Base-by-base conservation (phyloP, 306 rosid genomes). In the Sphenostylis stenocarpa region DNA sequence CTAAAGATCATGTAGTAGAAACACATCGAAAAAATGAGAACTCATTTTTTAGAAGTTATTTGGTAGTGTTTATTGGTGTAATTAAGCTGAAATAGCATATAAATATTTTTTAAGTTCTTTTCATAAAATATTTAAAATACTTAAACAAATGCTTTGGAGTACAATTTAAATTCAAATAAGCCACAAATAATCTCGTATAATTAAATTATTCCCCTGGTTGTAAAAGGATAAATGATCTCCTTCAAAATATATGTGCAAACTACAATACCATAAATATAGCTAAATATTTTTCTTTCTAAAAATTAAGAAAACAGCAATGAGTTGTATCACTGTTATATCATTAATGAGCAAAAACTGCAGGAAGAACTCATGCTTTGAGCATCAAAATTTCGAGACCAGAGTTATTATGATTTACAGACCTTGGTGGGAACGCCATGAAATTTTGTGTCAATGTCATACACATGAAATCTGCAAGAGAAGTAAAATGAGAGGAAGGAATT, bases 371-470 rank as follows among this genome's bases (percentile, higher is more conserved):
- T 28, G 44, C 51, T 24, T 21, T 15, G 68, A 13, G 63, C 21
- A 67, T 7, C 4, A 57, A 52, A 38, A 44, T 19, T 39, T 20
- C 19, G 72, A 26, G 61, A 45, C 34, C 2, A 28, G 51, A 76
- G 44, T 4, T 23, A 68, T 57, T 23, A 29, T 41, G n/a, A 48
- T 48, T 26, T 29, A 56, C 82, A 90, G 81, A 94, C 97, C 98
- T 86, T 86, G 29, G 88, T 80, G 57, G 90, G 85, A 77, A 84
- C n/a, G 9, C 83, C 74, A 79, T 88, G 86, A 78, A 82, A 90
- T 76, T 77, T 76, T 55, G 97, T 90, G 76, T 94, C 98, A 66
- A 94, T 72, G 75, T 94, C 97, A 70, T 90, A 94, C 12, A 94
- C 88, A 53, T 67, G 88, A 82, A 94, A 91, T 83, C 95, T 94